Conservation (phyloP, 208 protist genomes). For the Leishmania tropica region DNA sequence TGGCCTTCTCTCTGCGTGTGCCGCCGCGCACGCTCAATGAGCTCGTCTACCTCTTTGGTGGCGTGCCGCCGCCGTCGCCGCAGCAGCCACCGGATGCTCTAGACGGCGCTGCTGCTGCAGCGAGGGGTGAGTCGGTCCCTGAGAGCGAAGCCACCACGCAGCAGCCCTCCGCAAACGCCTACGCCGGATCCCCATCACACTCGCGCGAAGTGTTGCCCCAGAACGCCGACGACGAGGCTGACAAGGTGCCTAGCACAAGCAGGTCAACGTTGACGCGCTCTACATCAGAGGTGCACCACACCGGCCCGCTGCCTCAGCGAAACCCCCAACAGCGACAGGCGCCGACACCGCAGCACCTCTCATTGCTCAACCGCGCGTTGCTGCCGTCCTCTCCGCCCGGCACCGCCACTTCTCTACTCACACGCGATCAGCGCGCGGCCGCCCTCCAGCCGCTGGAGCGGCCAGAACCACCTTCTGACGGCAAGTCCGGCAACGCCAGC, state of each 20-base stretch:
- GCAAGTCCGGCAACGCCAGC: neutral
- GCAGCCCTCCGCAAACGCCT: neutral
- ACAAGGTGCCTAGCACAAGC: neutral
- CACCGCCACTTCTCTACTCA: neutral
- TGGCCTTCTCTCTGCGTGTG: conserved; percentile 25
- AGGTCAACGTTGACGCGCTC: neutral
- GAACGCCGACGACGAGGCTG: neutral
- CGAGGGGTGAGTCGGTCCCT: neutral
- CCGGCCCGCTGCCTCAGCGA: neutral
- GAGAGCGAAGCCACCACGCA: neutral
- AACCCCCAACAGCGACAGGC: conserved; percentile 4
- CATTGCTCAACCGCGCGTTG: neutral
- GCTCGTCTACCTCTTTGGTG: conserved; percentile 46
- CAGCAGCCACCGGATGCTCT: neutral
- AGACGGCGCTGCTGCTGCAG: neutral
- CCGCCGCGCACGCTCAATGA: conserved; percentile 51
- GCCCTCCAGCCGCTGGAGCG: conserved; percentile 14
- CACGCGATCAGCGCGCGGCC: conserved; percentile 4
- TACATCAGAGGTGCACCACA: conserved; percentile 1
- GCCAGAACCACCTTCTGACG: neutral
- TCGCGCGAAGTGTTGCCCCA: neutral
- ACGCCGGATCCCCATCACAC: neutral
- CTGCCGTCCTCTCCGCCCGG: neutral
- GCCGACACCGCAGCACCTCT: neutral
- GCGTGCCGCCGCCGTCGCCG: conserved; percentile 17